Evolutionary conservation across 2,329 filamentous ascomycete genomes (phyloP), one percentile per base, ranked within the genome.

Genomic region (Sporothrix curviconia): DNA sequence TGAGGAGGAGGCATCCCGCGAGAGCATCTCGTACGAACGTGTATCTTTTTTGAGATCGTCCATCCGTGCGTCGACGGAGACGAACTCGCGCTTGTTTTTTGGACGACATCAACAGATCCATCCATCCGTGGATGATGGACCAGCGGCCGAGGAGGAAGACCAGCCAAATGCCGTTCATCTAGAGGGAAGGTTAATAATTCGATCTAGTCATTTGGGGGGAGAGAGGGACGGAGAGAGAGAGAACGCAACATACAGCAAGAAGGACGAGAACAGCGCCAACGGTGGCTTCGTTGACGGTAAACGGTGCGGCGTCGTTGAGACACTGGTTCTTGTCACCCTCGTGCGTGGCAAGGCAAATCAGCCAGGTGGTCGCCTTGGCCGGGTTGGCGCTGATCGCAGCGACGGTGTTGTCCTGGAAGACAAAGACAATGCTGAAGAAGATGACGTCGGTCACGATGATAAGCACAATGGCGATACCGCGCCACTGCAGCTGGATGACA

Each of bases 401-500:
- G 12, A 89, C 80, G 22, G 87, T 81, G 64, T 86, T 86, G 71
- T 95, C 89, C 67, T 96, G 82, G 68, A 90, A 89, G 50, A 97
- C 86, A 68, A 97, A 97, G 56, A 96, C 81, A 46, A 96, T 78
- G 2, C 92, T 86, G 72, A 97, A 96, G 78, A 96, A 96, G 66
- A 96, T 85, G 61, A 97, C 90, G 69, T 97, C 92, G 59, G 84
- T 82, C 58, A 96, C 82, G 64, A 97, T 95, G 68, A 96, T 87
- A 54, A 95, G 77, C 14, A 96, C 91, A 60, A 97, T 89, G 43
- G 85, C 83, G 60, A 96, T 92, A 44, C 92, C 92, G 64, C 92
- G 83, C 94, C 94, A 99, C 71, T 99, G 94, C 4, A 97, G 82
- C 68, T 89, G 84, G 37, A 99, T 81, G 17, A 97, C 91, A 64